Evolutionary conservation across 2,329 filamentous ascomycete genomes (phyloP).

Genomic region (Venturiaceae sp.): DNA sequence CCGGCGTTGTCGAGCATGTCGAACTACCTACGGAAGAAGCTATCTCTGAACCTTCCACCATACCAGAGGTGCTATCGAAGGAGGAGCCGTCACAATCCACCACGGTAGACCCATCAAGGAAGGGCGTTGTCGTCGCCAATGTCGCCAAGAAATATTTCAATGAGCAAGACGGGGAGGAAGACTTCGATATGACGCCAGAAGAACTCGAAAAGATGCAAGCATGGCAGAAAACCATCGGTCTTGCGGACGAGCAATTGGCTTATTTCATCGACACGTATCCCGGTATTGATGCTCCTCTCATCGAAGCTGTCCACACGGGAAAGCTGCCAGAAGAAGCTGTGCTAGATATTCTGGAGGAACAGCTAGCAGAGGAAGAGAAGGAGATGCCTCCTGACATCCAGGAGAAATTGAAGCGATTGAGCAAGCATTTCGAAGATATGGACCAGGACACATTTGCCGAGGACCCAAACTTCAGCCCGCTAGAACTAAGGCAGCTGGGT

Average conservation of each 20-base stretch:
- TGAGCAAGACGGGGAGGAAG: background rate
- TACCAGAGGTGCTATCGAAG: background rate
- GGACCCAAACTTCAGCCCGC: background rate
- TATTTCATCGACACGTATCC: constrained; percentile 3
- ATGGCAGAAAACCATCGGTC: background rate
- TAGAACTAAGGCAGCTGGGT: background rate
- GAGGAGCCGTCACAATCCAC: background rate
- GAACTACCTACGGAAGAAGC: background rate
- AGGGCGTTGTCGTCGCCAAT: background rate
- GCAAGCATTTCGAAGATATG: background rate
- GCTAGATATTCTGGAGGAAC: background rate
- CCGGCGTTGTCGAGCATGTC: background rate
- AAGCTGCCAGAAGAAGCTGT: background rate
- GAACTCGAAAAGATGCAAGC: background rate
- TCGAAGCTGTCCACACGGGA: background rate
- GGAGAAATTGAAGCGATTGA: background rate
- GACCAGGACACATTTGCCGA: background rate
- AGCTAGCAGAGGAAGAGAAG: background rate
- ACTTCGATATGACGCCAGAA: background rate
- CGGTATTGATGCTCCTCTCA: background rate
- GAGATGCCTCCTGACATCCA: background rate
- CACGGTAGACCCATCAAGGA: background rate
- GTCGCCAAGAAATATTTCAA: background rate
- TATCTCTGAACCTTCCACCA: background rate
- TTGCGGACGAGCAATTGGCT: background rate